Conservation (phyloP, 2,329 filamentous ascomycete genomes). For the Aureobasidium vineae region DNA sequence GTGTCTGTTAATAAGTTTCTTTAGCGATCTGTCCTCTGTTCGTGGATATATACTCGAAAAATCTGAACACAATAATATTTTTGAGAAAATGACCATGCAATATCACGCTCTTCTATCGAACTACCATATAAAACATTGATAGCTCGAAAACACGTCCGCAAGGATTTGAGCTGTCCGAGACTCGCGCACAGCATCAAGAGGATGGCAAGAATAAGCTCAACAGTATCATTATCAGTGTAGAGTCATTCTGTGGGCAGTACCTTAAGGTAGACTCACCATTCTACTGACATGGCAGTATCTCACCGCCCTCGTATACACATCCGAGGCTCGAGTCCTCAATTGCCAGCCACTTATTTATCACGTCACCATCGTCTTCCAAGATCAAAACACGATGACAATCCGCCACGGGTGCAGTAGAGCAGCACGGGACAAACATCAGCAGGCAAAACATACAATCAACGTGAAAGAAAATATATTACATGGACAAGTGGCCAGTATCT, state of each 20-base stretch:
- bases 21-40: rapidly evolving
- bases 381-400: not conserved
- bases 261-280: too few species aligned
- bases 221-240: not conserved
- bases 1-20: not conserved
- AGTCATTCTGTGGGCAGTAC: not conserved
- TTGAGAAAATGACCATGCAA: not conserved
- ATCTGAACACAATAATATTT: not conserved
- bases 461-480: constrained; percentile 16
- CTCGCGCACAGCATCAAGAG: not conserved
- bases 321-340: too few species aligned
- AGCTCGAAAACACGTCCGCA: too few species aligned
- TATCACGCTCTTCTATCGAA: too few species aligned
- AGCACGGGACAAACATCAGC: too few species aligned
- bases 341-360: too few species aligned
- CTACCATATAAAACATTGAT: not conserved
- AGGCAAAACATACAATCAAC: not conserved
- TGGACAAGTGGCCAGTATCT: not conserved
- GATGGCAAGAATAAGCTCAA: not conserved
- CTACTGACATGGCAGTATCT: not conserved
- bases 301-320: not conserved
- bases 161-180: not conserved
- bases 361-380: too few species aligned
- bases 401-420: too few species aligned
- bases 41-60: not conserved